Evolutionary conservation across 1,139 yeast genomes (phyloP).

Genomic region (Hansenula sp.): DNA sequence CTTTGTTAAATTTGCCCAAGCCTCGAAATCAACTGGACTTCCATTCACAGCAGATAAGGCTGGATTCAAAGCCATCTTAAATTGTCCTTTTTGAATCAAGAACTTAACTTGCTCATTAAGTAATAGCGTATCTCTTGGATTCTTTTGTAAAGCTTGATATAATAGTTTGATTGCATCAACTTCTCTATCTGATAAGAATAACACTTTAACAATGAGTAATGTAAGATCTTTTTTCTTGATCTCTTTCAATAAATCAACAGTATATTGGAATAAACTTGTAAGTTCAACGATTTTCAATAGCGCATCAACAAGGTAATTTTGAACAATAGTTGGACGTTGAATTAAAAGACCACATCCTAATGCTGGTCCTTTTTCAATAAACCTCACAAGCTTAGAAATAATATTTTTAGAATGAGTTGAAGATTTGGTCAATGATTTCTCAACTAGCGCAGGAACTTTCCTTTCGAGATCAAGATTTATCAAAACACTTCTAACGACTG

Average conservation of each 20-base stretch:
- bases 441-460: slow-evolving; percentile 50
- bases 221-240: slow-evolving; percentile 42
- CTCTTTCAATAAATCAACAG: slow-evolving; percentile 46
- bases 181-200: slow-evolving; percentile 59
- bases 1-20: slow-evolving; percentile 76
- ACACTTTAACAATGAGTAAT: slow-evolving; percentile 49
- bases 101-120: slow-evolving; percentile 66
- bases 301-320: slow-evolving; percentile 77
- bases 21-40: slow-evolving; percentile 77
- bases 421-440: slow-evolving; percentile 39
- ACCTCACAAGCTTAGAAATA: slow-evolving; percentile 53
- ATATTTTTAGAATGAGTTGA: slow-evolving; percentile 48
- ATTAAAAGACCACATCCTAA: slow-evolving; percentile 60
- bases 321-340: slow-evolving; percentile 63
- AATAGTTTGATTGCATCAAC: slow-evolving; percentile 63
- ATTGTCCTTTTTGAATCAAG: slow-evolving; percentile 58
- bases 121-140: slow-evolving; percentile 58
- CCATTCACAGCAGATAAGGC: slow-evolving; percentile 75
- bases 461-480: slow-evolving; percentile 64
- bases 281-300: slow-evolving; percentile 59
- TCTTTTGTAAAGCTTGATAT: slow-evolving; percentile 46
- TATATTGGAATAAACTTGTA: slow-evolving; percentile 59
- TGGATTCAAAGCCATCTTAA: slow-evolving; percentile 68
- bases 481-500: slow-evolving; percentile 66
- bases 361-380: slow-evolving; percentile 63